These are phyloP conservation scores for Bipolaris zeicola DNA, from an alignment of 2,329 filamentous ascomycete genomes.

Conservation along the genomic window DNA sequence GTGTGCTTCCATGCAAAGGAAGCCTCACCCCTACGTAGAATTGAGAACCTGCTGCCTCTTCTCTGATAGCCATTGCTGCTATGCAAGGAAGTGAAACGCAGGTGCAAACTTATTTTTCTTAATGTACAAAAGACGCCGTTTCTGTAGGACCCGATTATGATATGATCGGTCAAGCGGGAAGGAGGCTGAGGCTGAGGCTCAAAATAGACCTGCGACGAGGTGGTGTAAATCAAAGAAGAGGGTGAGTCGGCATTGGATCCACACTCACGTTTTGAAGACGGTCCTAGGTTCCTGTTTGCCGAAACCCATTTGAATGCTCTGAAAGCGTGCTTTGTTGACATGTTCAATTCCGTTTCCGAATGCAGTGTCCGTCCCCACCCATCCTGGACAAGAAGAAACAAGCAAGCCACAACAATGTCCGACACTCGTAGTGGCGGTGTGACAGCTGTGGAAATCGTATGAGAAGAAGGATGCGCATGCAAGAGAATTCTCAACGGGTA, in stretches of 20 bases:
- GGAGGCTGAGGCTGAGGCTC: background rate
- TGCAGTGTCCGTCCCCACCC: background rate
- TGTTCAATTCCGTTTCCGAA: slow-evolving; percentile 1
- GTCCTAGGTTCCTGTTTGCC: background rate
- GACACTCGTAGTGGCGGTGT: too few relatives aligned
- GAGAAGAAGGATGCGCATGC: background rate
- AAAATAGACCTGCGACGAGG: slow-evolving; percentile 2
- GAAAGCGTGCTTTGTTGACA: background rate
- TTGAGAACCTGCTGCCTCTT: too few relatives aligned
- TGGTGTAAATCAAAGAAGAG: slow-evolving; percentile 15
- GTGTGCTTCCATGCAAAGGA: background rate
- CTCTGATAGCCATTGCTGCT: too few relatives aligned
- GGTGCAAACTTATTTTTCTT: background rate
- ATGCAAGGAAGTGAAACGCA: too few relatives aligned
- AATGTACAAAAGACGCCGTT: slow-evolving; percentile 2
- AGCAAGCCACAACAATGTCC: too few relatives aligned
- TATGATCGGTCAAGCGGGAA: background rate
- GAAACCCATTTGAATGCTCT: background rate
- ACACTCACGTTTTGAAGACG: slow-evolving; percentile 13
- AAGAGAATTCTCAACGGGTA: background rate
- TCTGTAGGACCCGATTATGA: background rate
- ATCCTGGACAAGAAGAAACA: too few relatives aligned
- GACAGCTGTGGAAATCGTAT: too few relatives aligned
- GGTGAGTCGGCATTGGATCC: background rate
- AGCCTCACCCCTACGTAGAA: background rate